A percentile compares a stretch with the other conserved stretches of the same genome.
These are phyloP conservation scores for Gossypium rotundifolium DNA, from an alignment of 345 rosid genomes.

Conservation along the genomic window DNA sequence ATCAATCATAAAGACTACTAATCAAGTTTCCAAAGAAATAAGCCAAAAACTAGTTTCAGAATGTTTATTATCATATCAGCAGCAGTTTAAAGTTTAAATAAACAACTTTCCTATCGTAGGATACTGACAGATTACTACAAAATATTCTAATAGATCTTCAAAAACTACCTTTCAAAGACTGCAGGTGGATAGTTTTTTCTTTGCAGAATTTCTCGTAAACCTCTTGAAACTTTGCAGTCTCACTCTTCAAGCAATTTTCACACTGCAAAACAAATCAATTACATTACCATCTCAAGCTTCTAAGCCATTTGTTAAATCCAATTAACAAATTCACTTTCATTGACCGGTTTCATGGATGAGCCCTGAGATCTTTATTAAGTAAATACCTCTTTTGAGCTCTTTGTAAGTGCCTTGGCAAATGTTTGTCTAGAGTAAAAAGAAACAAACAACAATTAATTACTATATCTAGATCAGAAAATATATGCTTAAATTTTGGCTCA, in stretches of 20 bases:
- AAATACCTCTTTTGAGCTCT: conserved; percentile 58
- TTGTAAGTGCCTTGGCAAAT: conserved; percentile 15
- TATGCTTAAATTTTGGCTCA: neutral
- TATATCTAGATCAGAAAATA: neutral
- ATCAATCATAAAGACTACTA: too few species aligned
- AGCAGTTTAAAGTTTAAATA: neutral
- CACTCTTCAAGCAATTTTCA: conserved; percentile 55
- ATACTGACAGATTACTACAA: neutral
- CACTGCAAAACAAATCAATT: conserved; percentile 38
- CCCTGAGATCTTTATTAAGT: neutral
- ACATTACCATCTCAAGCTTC: neutral
- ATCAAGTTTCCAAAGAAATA: too few species aligned
- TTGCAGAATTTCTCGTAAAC: conserved; percentile 56
- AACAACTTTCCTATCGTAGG: neutral
- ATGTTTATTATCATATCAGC: neutral
- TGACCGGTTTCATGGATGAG: neutral
- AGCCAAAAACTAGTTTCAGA: too few species aligned
- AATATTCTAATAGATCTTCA: neutral
- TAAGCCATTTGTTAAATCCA: neutral
- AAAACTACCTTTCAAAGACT: conserved; percentile 48
- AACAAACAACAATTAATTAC: conserved; percentile 6
- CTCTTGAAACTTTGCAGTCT: conserved; percentile 59
- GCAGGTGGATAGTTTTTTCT: conserved; percentile 53
- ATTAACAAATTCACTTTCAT: neutral
- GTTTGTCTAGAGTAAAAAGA: conserved; percentile 42